phyloP scores from a whole-genome alignment of 129 eudicot species.

The Tagetes patula region DNA sequence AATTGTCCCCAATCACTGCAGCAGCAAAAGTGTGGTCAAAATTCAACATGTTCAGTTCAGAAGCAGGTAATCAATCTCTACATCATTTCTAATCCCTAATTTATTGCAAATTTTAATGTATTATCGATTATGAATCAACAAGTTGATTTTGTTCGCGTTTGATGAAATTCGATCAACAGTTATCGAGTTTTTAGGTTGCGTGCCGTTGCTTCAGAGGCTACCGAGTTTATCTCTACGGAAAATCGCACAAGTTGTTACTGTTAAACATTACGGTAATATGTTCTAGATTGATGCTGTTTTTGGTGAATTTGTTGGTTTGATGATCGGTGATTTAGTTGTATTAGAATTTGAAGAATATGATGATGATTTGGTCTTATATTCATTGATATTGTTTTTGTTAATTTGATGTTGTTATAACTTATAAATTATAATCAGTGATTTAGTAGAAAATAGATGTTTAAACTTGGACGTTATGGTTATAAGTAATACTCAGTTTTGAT shows the following conservation, averaged over 20 bases:
- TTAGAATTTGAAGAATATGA: background rate
- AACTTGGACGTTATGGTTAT: background rate
- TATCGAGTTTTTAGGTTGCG: constrained; percentile 70
- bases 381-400: constrained; percentile 8
- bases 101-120: background rate
- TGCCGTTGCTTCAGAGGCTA: constrained; percentile 83
- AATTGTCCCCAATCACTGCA: constrained; percentile 12
- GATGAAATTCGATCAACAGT: constrained; percentile 36
- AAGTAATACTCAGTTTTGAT: too few relatives aligned
- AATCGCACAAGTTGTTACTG: constrained; percentile 57
- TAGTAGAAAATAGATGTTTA: background rate
- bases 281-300: background rate
- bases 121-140: background rate
- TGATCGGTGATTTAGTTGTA: constrained; percentile 2
- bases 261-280: constrained; percentile 57
- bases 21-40: constrained; percentile 10
- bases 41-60: constrained; percentile 29
- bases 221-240: constrained; percentile 68
- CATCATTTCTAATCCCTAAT: constrained; percentile 10
- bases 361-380: background rate
- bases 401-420: constrained; percentile 1
- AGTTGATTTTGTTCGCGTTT: background rate
- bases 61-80: constrained; percentile 18
- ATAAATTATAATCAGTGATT: background rate
- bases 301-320: constrained; percentile 7